A percentile compares a stretch with the other conserved stretches of the same genome.
These are phyloP conservation scores for Diospyros lotus DNA, from an alignment of 148 eudicot species.

Conservation along the genomic window DNA sequence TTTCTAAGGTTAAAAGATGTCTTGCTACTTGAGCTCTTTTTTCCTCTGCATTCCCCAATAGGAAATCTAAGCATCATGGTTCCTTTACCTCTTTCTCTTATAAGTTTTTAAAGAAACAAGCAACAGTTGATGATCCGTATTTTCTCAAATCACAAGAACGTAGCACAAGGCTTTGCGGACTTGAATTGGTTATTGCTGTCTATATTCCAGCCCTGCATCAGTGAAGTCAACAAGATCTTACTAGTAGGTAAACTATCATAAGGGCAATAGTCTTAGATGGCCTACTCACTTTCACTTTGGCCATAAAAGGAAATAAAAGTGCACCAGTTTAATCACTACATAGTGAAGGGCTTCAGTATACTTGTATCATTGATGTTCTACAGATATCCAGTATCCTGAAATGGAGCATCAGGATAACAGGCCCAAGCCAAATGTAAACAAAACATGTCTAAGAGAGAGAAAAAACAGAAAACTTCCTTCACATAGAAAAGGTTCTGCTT, in stretches of 20 bases:
- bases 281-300: background rate
- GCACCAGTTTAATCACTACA: background rate
- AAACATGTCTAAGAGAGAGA: background rate
- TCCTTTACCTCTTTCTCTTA: no score
- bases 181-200: background rate
- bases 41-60: background rate
- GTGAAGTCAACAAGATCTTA: background rate
- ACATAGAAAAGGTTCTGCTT: background rate
- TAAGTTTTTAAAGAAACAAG: background rate
- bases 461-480: background rate
- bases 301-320: background rate
- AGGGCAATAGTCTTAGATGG: background rate
- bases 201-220: background rate
- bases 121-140: constrained; percentile 1
- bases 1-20: no score
- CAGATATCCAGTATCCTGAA: background rate
- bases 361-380: background rate
- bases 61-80: background rate
- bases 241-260: background rate
- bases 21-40: no score
- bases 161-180: background rate
- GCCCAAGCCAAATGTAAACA: background rate
- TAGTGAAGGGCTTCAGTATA: background rate
- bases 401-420: background rate
- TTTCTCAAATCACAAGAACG: background rate